phyloP scores from a whole-genome alignment of 768 basidiomycete species.

The Hypholoma fasciculare region DNA sequence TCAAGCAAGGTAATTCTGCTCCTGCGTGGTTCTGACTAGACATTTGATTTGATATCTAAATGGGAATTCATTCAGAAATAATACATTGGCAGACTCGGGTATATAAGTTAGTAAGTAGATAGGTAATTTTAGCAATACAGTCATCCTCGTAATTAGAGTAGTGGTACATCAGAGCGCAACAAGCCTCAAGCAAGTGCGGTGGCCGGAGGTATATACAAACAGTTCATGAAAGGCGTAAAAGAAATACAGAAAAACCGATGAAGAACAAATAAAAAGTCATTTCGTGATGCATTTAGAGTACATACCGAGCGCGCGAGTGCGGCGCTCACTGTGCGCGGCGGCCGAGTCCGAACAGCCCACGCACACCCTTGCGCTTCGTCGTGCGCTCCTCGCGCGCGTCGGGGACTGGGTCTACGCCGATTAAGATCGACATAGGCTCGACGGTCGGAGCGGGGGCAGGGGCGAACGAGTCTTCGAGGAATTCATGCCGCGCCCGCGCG shows the following conservation, averaged over 20 bases:
- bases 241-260: background rate
- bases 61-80: too few species aligned
- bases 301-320: too few species aligned
- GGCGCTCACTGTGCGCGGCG: background rate
- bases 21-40: too few species aligned
- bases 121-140: background rate
- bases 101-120: too few species aligned
- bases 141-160: background rate
- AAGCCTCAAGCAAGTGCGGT: background rate
- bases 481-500: constrained; percentile 24
- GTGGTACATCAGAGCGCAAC: background rate
- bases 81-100: too few species aligned
- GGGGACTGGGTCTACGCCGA: background rate
- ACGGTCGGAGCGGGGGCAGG: constrained; percentile 16
- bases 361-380: background rate
- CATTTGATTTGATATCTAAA: too few species aligned
- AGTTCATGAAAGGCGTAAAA: background rate
- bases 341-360: background rate
- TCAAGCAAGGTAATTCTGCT: too few species aligned
- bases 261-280: background rate
- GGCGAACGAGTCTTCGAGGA: constrained; percentile 32
- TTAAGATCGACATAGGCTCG: background rate
- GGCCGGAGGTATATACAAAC: background rate
- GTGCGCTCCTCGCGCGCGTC: background rate
- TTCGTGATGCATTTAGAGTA: too few species aligned